A percentile compares a stretch with the other conserved stretches of the same genome.
Conservation (phyloP, 2,329 filamentous ascomycete genomes). For the Colletotrichum chlorophyti region DNA sequence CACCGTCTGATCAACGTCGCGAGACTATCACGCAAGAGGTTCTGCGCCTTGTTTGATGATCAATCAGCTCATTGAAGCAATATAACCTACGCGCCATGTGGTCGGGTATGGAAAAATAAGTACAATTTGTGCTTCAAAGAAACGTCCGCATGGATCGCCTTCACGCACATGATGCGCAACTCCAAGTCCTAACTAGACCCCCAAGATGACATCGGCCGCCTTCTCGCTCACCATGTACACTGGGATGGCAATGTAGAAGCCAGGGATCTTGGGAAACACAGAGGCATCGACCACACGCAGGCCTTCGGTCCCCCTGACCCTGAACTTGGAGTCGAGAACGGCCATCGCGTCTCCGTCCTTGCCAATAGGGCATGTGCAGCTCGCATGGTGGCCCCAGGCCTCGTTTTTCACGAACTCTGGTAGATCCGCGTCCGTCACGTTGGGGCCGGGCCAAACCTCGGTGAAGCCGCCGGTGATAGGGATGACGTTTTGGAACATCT, state of each 20-base stretch:
- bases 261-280: slow-evolving; percentile 58
- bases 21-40: too few relatives aligned
- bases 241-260: slow-evolving; percentile 55
- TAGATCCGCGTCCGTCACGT: slow-evolving; percentile 49
- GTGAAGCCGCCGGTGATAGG: slow-evolving; percentile 36
- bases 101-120: too few relatives aligned
- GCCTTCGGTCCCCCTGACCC: slow-evolving; percentile 58
- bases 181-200: background rate
- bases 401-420: slow-evolving; percentile 55
- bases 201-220: slow-evolving; percentile 41
- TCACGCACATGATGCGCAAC: too few relatives aligned
- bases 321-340: slow-evolving; percentile 62
- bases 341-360: slow-evolving; percentile 56
- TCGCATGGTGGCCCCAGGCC: slow-evolving; percentile 65
- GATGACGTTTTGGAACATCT: slow-evolving; percentile 36
- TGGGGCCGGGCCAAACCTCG: slow-evolving; percentile 42
- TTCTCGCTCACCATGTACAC: slow-evolving; percentile 65
- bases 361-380: slow-evolving; percentile 62
- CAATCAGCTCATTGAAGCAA: too few relatives aligned
- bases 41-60: too few relatives aligned
- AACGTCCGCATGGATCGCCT: too few relatives aligned
- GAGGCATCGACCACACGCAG: slow-evolving; percentile 67
- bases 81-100: too few relatives aligned
- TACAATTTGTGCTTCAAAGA: too few relatives aligned
- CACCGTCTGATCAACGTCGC: too few relatives aligned